These are phyloP conservation scores for Helenozyma rhizophorensis DNA, from an alignment of 805 yeast species.

Conservation along the genomic window DNA sequence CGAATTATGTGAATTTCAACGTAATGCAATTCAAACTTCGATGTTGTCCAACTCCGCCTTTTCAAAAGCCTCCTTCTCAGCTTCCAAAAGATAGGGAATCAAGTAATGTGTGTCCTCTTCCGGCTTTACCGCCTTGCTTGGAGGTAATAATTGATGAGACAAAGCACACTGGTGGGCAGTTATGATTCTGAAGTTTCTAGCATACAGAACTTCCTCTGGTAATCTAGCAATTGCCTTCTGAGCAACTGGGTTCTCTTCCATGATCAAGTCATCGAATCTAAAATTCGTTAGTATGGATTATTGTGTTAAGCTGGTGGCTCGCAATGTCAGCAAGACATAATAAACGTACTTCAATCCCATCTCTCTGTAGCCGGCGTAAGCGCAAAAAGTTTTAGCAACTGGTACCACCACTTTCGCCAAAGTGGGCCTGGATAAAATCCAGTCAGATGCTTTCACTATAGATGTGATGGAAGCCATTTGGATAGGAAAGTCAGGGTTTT, in stretches of 20 bases:
- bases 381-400: conserved; percentile 66
- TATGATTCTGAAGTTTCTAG: conserved; percentile 87
- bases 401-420: conserved; percentile 77
- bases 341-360: conserved; percentile 66
- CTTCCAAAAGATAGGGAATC: conserved; percentile 86
- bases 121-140: conserved; percentile 68
- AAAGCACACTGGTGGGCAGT: conserved; percentile 88
- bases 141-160: conserved; percentile 81
- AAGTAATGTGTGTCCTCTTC: conserved; percentile 82
- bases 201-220: conserved; percentile 78
- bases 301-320: too few species aligned
- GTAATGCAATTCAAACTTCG: conserved; percentile 20
- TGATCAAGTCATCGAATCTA: conserved; percentile 77
- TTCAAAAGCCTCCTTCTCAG: conserved; percentile 88
- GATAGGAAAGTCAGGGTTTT: background rate
- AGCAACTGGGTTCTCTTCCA: conserved; percentile 82
- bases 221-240: conserved; percentile 87
- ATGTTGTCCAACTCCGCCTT: conserved; percentile 85
- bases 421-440: conserved; percentile 73
- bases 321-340: too few species aligned
- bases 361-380: conserved; percentile 88
- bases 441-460: conserved; percentile 71
- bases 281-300: conserved; percentile 18
- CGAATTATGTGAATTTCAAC: background rate
- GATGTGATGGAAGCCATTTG: conserved; percentile 59